These are phyloP conservation scores for Aspergillus indologenus DNA, from an alignment of 495 filamentous ascomycete genomes.

Conservation along the genomic window DNA sequence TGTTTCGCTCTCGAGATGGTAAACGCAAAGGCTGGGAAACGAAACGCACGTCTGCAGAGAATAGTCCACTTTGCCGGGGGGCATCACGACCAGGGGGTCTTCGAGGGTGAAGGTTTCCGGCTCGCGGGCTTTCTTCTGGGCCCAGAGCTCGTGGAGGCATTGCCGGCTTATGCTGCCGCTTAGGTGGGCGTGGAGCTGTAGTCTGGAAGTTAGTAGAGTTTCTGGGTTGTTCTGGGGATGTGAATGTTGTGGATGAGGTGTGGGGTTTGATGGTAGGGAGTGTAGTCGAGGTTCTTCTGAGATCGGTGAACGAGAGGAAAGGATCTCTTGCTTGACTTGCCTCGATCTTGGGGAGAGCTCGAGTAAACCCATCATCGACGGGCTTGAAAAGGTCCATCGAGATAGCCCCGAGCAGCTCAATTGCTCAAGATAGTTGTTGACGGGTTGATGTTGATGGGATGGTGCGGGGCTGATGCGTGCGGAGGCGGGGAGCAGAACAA, in stretches of 20 bases:
- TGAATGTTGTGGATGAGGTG: background rate
- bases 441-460: too few species aligned
- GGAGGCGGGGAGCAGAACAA: conserved; percentile 26
- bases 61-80: conserved; percentile 64
- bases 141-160: conserved; percentile 76
- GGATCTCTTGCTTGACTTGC: conserved; percentile 18
- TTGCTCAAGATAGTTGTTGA: too few species aligned
- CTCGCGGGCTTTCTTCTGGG: conserved; percentile 48
- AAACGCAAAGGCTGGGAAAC: too few species aligned
- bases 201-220: too few species aligned
- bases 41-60: conserved; percentile 69
- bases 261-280: too few species aligned
- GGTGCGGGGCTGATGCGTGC: conserved; percentile 28
- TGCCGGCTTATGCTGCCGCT: conserved; percentile 74
- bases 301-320: background rate
- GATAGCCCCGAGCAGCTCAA: too few species aligned
- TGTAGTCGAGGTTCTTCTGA: too few species aligned
- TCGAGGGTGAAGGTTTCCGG: conserved; percentile 48
- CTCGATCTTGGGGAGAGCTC: conserved; percentile 41
- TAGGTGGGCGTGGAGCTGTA: conserved; percentile 83
- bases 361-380: conserved; percentile 33
- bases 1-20: too few species aligned
- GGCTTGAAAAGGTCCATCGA: conserved; percentile 29
- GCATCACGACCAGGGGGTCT: conserved; percentile 69
- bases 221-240: too few species aligned